These are phyloP conservation scores for Sugiyamaella marilandica DNA, from an alignment of 805 yeast species.

Conservation along the genomic window DNA sequence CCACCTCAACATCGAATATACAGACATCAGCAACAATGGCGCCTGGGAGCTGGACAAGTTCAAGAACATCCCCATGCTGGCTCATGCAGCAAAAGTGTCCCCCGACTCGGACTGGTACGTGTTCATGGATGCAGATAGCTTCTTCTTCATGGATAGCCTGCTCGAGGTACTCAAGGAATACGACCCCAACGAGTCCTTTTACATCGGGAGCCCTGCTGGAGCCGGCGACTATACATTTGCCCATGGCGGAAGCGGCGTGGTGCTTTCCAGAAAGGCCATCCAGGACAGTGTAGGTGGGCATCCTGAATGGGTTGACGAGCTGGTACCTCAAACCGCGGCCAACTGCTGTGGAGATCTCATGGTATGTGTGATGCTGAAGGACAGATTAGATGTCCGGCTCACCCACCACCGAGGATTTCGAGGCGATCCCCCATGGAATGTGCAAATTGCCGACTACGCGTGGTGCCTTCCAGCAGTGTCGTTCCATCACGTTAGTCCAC, in stretches of 20 bases:
- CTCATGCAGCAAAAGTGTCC: constrained; percentile 30
- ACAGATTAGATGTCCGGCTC: constrained; percentile 15
- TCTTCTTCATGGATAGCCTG: constrained; percentile 28
- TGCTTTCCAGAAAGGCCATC: constrained; percentile 32
- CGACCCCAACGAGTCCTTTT: constrained; percentile 28
- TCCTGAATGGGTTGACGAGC: constrained; percentile 18
- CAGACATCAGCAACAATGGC: constrained; percentile 12
- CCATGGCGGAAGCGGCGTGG: constrained; percentile 38
- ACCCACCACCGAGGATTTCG: constrained; percentile 27
- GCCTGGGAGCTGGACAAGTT: constrained; percentile 36
- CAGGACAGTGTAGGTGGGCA: constrained; percentile 23
- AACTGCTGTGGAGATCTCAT: constrained; percentile 36
- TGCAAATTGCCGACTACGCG: constrained; percentile 14
- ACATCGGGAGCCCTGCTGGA: constrained; percentile 30
- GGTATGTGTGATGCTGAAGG: constrained; percentile 26
- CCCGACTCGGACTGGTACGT: constrained; percentile 35
- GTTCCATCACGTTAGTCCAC: constrained; percentile 31
- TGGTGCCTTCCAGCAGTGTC: constrained; percentile 32
- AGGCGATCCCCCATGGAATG: constrained; percentile 26
- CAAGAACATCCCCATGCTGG: constrained; percentile 36
- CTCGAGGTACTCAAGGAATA: constrained; percentile 20
- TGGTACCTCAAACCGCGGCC: constrained; percentile 19
- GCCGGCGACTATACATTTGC: constrained; percentile 27
- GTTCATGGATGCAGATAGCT: constrained; percentile 35
- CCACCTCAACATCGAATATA: constrained; percentile 22